These are phyloP conservation scores for Styphnolobium japonicum DNA, from an alignment of 306 rosid genomes.

Conservation along the genomic window DNA sequence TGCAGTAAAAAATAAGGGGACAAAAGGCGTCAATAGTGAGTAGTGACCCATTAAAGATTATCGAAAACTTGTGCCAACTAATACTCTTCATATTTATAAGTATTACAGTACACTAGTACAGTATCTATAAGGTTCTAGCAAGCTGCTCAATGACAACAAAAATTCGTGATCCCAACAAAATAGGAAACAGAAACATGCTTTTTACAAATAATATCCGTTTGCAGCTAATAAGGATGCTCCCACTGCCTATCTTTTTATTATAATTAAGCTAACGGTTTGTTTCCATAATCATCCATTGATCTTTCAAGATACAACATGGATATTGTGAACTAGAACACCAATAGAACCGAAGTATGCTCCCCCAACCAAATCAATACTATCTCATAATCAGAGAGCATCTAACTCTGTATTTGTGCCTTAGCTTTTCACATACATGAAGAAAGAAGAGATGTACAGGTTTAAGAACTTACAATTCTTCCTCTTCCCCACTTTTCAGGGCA, in stretches of 20 bases:
- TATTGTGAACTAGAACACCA: neutral
- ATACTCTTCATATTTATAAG: neutral
- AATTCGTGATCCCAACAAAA: neutral
- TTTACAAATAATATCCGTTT: constrained; percentile 9
- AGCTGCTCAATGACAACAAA: constrained; percentile 1
- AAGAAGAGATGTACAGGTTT: constrained; percentile 8
- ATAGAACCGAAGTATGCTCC: neutral
- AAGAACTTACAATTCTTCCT: constrained; percentile 92
- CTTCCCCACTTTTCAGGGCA: constrained; percentile 96
- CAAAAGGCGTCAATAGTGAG: neutral
- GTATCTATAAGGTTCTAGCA: neutral
- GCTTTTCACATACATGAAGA: neutral
- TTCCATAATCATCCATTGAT: neutral
- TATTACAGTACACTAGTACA: neutral
- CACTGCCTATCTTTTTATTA: neutral
- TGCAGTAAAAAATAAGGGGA: neutral
- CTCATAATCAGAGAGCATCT: neutral
- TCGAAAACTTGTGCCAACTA: neutral
- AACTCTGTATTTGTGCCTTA: neutral
- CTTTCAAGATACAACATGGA: constrained; percentile 6
- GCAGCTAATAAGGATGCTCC: neutral
- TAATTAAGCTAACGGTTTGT: neutral
- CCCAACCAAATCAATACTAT: constrained; percentile 15
- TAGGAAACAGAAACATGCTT: neutral
- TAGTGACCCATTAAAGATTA: neutral